Evolutionary conservation across 345 rosid species (phyloP), one percentile per base, ranked within the genome.

Genomic region (Clarkia xantiana): DNA sequence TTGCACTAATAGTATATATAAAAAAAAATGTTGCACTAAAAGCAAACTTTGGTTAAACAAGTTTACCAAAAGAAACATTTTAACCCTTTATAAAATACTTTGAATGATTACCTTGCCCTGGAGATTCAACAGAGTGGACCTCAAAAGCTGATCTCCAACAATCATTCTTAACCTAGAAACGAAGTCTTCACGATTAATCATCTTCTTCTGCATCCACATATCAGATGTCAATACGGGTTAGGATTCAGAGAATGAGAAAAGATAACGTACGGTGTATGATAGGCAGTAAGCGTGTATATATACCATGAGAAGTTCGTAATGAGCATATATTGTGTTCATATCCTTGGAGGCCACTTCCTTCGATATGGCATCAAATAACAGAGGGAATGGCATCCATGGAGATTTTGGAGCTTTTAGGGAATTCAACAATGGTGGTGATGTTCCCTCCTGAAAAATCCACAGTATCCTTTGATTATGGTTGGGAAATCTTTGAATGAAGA

Each of bases 101-200:
- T n/a, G n/a, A n/a, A n/a, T n/a, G n/a, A n/a, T n/a, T n/a, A 79
- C 91, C 83, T 74, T 72, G 72, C 75, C 52, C 18, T 79, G 98
- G 56, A 91, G 86, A 60, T 77, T 65, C 51, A 71, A 71, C 65
- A 89, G 76, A 0, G 87, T 82, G 16, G 90, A 69, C 62, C 78
- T 75, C 57, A 89, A 74, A 51, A 89, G 57, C 39, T 40, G 57
- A 70, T 89, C 95, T 40, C 95, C 97, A 11, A 89, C 94, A 20
- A 72, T 62, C 52, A 60, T 53, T 44, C 97, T 67, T 65, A 89
- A 60, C 54, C 66, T 79, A 56, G 63, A 78, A 50, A 89, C 81
- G 60, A 89, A 85, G n/a, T 82, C 91, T 1, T 63, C 78, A 18
- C 94, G 65, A 34, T 56, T 75, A 18, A 85, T 66, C 68, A 66